Evolutionary conservation across 2,329 filamentous ascomycete species (phyloP).

Genomic region (Calycina marina): DNA sequence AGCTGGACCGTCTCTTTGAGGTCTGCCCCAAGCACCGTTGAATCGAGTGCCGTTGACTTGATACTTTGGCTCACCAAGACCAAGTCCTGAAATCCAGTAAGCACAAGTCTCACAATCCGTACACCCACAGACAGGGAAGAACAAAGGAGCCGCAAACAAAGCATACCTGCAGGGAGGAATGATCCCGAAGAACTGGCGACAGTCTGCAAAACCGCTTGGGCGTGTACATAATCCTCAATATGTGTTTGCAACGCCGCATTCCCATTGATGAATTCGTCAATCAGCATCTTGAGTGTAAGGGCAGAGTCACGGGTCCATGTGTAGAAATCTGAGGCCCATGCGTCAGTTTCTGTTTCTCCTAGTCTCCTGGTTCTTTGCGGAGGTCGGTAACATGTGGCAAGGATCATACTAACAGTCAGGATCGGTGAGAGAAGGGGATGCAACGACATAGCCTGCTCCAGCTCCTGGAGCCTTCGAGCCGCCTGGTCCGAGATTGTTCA

Average conservation of each 20-base stretch:
- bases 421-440: slow-evolving; percentile 36
- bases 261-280: slow-evolving; percentile 48
- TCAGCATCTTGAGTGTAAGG: slow-evolving; percentile 53
- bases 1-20: slow-evolving; percentile 66
- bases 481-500: slow-evolving; percentile 39
- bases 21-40: slow-evolving; percentile 44
- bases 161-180: slow-evolving; percentile 27
- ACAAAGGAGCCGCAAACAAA: too few relatives aligned
- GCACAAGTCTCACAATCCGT: too few relatives aligned
- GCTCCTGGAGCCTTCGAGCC: slow-evolving; percentile 33
- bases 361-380: background rate
- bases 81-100: too few relatives aligned
- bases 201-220: slow-evolving; percentile 44
- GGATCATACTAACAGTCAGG: slow-evolving; percentile 33
- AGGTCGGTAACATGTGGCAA: background rate
- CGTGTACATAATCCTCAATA: slow-evolving; percentile 52
- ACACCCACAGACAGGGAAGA: too few relatives aligned
- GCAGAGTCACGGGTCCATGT: slow-evolving; percentile 66
- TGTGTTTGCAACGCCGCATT: slow-evolving; percentile 29
- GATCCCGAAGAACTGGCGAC: slow-evolving; percentile 38
- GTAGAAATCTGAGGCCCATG: slow-evolving; percentile 50
- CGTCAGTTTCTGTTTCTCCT: slow-evolving; percentile 3
- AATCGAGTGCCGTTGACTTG: slow-evolving; percentile 47
- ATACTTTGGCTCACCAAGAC: slow-evolving; percentile 61
- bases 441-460: slow-evolving; percentile 35